Evolutionary conservation across 2,329 filamentous ascomycete species (phyloP).

Genomic region (Penicillium janthinellum): DNA sequence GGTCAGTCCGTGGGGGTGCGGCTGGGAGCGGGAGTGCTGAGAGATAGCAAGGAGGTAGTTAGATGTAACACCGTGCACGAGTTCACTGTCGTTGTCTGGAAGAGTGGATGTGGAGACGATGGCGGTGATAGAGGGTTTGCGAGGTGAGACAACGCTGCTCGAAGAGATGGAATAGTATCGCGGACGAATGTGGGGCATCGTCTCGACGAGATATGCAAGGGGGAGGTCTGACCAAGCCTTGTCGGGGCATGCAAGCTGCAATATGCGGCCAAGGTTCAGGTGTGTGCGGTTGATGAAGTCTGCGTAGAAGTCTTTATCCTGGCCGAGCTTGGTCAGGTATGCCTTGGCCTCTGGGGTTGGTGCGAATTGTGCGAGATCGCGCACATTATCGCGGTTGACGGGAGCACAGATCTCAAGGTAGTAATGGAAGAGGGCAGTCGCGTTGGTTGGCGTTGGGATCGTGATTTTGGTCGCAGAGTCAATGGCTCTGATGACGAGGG

Average conservation of each 20-base stretch:
- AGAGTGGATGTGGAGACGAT: conserved; percentile 78
- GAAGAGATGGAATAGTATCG: conserved; percentile 97
- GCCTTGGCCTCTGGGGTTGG: conserved; percentile 76
- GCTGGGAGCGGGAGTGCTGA: conserved; percentile 63
- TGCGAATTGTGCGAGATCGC: conserved; percentile 78
- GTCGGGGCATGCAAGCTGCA: conserved; percentile 64
- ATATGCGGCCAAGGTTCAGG: conserved; percentile 60
- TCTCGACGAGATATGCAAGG: conserved; percentile 86
- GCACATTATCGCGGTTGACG: conserved; percentile 87
- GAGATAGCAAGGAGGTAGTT: conserved; percentile 80
- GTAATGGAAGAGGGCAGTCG: conserved; percentile 81
- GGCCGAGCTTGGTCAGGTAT: conserved; percentile 78
- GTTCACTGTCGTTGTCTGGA: conserved; percentile 65
- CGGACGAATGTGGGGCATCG: conserved; percentile 82
- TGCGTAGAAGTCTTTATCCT: conserved; percentile 84
- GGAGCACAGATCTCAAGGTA: conserved; percentile 91
- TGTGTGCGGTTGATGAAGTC: conserved; percentile 72
- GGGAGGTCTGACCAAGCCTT: conserved; percentile 76
- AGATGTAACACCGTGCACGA: conserved; percentile 87
- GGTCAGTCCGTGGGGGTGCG: conserved; percentile 74
- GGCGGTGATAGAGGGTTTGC: conserved; percentile 71
- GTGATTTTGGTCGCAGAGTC: conserved; percentile 78
- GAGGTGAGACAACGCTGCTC: conserved; percentile 50
- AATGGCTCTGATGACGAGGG: conserved; percentile 57
- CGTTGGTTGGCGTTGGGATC: conserved; percentile 87